phyloP scores from a whole-genome alignment of 305 asterid species.

The Rubia peregrina region DNA sequence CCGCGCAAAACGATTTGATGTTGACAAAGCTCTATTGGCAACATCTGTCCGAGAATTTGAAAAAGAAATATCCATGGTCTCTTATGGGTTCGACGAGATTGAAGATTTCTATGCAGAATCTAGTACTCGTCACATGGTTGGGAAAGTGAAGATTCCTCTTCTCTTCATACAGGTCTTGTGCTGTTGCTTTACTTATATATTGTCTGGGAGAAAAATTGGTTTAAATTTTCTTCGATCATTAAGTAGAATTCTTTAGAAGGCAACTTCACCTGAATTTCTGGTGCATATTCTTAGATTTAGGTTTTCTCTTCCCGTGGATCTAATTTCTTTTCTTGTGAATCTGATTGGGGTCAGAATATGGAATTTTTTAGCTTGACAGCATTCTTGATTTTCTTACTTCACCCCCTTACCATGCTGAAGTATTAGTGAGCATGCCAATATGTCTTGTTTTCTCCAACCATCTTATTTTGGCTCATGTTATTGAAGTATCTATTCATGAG shows the following conservation, averaged over 20 bases:
- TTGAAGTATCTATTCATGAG: not conserved
- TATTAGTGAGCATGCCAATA: not conserved
- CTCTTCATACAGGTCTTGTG: constrained; percentile 80
- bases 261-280: not conserved
- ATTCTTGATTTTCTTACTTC: not conserved
- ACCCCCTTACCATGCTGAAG: not conserved
- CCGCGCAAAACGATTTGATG: constrained; percentile 74
- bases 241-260: not conserved
- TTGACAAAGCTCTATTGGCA: constrained; percentile 67
- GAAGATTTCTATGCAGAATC: constrained; percentile 78
- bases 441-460: not conserved
- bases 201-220: not conserved
- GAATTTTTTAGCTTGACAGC: not conserved
- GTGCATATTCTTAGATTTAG: not conserved
- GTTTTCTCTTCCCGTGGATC: not conserved
- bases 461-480: not conserved
- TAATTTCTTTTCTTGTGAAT: not conserved
- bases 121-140: constrained; percentile 67
- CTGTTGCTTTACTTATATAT: constrained; percentile 14
- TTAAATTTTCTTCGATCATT: not conserved
- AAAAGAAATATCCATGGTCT: constrained; percentile 74
- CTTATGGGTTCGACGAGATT: constrained; percentile 61
- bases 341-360: not conserved
- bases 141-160: constrained; percentile 83
- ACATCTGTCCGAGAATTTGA: constrained; percentile 77